A percentile compares a stretch with the other conserved stretches of the same genome.
phyloP scores from a whole-genome alignment of 306 rosid genomes.

The Casuarina glauca region DNA sequence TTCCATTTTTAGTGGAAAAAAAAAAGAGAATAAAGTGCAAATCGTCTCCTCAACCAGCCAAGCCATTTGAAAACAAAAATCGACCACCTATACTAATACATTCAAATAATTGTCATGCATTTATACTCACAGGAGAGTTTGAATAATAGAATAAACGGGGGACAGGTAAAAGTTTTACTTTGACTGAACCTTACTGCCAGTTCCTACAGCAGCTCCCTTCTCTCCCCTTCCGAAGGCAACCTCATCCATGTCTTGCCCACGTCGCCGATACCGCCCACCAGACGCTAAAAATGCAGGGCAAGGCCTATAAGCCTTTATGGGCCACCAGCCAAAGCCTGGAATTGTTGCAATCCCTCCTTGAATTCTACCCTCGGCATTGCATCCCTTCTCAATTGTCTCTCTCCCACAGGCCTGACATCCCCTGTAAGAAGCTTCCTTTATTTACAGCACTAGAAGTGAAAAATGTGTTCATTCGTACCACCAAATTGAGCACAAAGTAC shows the following conservation, averaged over 20 bases:
- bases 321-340: slow-evolving; percentile 99
- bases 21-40: neutral
- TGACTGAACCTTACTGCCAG: slow-evolving; percentile 30
- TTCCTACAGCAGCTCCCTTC: slow-evolving; percentile 24
- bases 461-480: neutral
- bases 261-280: slow-evolving; percentile 80
- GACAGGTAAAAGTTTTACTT: slow-evolving; percentile 28
- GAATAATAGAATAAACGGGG: no score
- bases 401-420: slow-evolving; percentile 89
- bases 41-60: neutral
- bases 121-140: neutral
- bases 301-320: slow-evolving; percentile 92
- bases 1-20: neutral
- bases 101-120: neutral
- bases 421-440: slow-evolving; percentile 33
- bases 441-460: slow-evolving; percentile 15
- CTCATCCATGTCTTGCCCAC: slow-evolving; percentile 93
- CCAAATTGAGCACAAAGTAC: neutral
- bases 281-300: slow-evolving; percentile 87
- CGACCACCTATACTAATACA: neutral
- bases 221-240: slow-evolving; percentile 77
- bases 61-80: neutral
- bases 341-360: slow-evolving; percentile 95
- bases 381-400: slow-evolving; percentile 76
- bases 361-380: slow-evolving; percentile 94